Evolutionary conservation across 1,284 basidiomycete genomes (phyloP).

Genomic region (Chalciporus piperatoides): DNA sequence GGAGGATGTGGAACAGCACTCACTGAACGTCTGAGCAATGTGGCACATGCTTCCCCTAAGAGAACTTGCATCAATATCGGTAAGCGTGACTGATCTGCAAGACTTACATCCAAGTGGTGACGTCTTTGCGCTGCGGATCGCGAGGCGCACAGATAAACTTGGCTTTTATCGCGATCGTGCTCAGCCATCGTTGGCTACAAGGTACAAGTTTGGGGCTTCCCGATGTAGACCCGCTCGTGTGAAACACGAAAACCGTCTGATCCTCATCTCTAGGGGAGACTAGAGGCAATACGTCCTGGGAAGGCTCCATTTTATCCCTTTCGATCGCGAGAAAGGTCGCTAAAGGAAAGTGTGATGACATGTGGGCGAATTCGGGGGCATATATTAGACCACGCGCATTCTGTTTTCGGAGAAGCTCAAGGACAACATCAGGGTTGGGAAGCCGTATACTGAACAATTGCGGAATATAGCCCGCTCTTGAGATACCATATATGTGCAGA

Average conservation of each 20-base stretch:
- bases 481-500: slow-evolving; percentile 66
- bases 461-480: slow-evolving; percentile 67
- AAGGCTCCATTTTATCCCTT: slow-evolving; percentile 36
- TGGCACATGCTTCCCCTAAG: slow-evolving; percentile 69
- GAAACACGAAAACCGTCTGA: slow-evolving; percentile 61
- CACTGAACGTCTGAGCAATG: slow-evolving; percentile 63
- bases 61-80: slow-evolving; percentile 30
- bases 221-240: slow-evolving; percentile 72
- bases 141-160: slow-evolving; percentile 47
- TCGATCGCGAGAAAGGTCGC: slow-evolving; percentile 44
- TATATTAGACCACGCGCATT: slow-evolving; percentile 58
- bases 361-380: slow-evolving; percentile 45
- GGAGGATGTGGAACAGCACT: slow-evolving; percentile 31
- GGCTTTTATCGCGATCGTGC: slow-evolving; percentile 54
- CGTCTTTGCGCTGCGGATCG: slow-evolving; percentile 53
- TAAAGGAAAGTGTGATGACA: slow-evolving; percentile 42
- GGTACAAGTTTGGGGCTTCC: slow-evolving; percentile 71
- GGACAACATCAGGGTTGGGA: slow-evolving; percentile 63
- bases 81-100: slow-evolving; percentile 15
- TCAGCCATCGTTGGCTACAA: slow-evolving; percentile 59
- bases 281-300: slow-evolving; percentile 41
- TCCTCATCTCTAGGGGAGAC: slow-evolving; percentile 42
- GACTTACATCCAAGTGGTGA: slow-evolving; percentile 63
- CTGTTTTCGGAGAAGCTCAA: slow-evolving; percentile 57
- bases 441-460: slow-evolving; percentile 70